These are phyloP conservation scores for Helenozyma baotianmanensis DNA, from an alignment of 805 yeast genomes.

Conservation along the genomic window DNA sequence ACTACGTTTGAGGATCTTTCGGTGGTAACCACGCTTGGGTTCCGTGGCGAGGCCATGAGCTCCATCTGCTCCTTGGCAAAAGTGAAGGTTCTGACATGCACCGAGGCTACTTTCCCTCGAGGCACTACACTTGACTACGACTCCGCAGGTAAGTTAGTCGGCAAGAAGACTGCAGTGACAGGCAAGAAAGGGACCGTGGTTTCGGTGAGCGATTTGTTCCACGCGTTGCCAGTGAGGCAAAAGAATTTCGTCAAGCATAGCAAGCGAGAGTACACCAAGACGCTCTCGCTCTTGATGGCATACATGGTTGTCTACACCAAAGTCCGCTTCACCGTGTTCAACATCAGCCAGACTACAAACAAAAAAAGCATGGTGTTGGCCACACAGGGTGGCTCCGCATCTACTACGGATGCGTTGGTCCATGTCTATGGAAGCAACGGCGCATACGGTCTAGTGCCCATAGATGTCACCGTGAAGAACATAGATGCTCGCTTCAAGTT, in stretches of 20 bases:
- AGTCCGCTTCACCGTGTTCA: conserved; percentile 57
- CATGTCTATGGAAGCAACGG: conserved; percentile 70
- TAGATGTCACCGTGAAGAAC: conserved; percentile 40
- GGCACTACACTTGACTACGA: conserved; percentile 56
- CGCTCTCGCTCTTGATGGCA: conserved; percentile 58
- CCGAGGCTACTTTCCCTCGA: conserved; percentile 44
- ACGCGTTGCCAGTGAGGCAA: conserved; percentile 73
- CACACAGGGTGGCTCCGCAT: conserved; percentile 49
- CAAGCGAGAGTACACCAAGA: conserved; percentile 68
- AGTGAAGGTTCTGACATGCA: conserved; percentile 48
- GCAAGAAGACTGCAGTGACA: conserved; percentile 30
- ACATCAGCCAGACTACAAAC: conserved; percentile 35
- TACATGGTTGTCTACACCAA: conserved; percentile 60
- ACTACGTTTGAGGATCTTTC: conserved; percentile 49
- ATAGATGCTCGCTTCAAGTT: conserved; percentile 21
- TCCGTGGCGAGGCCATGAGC: conserved; percentile 78
- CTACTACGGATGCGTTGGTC: conserved; percentile 48
- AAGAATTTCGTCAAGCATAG: conserved; percentile 64
- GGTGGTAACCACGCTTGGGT: conserved; percentile 56
- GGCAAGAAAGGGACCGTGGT: conserved; percentile 72
- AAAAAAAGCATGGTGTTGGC: conserved; percentile 54
- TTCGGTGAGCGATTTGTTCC: conserved; percentile 54
- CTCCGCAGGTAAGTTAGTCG: conserved; percentile 46
- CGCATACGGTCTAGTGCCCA: conserved; percentile 49
- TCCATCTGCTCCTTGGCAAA: conserved; percentile 56